These are phyloP conservation scores for Tetramitus jugosus DNA, from an alignment of 208 protist genomes.

Conservation along the genomic window DNA sequence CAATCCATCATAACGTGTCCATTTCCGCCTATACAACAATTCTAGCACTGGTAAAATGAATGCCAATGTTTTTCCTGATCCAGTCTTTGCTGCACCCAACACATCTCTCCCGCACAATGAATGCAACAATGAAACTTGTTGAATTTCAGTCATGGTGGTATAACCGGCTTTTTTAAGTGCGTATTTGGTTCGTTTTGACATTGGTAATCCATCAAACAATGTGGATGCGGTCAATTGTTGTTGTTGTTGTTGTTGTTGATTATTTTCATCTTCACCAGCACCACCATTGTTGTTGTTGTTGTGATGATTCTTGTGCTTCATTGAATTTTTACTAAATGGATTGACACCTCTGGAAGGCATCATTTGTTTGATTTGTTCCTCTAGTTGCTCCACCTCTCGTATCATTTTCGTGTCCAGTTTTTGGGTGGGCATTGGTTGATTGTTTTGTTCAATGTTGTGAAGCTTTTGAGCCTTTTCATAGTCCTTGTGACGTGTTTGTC, in stretches of 20 bases:
- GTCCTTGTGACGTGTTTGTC: too few relatives aligned
- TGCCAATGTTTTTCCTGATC: slow-evolving; percentile 95
- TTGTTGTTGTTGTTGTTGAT: too few relatives aligned
- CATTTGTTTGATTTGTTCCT: background rate
- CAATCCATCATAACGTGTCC: slow-evolving; percentile 77
- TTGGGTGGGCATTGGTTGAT: background rate
- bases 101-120: slow-evolving; percentile 57
- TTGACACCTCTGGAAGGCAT: background rate
- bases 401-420: background rate
- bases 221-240: too few relatives aligned
- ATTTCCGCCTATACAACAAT: slow-evolving; percentile 71
- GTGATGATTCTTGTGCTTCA: background rate
- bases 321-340: background rate
- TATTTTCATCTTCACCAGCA: background rate
- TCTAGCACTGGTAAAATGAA: slow-evolving; percentile 95
- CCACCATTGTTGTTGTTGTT: background rate
- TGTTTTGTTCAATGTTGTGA: too few relatives aligned
- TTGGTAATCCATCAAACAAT: slow-evolving; percentile 4
- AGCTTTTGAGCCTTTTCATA: too few relatives aligned
- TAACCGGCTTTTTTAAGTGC: slow-evolving; percentile 1
- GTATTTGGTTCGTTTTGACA: slow-evolving; percentile 16
- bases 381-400: background rate
- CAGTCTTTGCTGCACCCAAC: slow-evolving; percentile 95
- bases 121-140: background rate
- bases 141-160: slow-evolving; percentile 11